Base-by-base conservation (phyloP, 345 rosid species). In the Ailanthus altissimus region DNA sequence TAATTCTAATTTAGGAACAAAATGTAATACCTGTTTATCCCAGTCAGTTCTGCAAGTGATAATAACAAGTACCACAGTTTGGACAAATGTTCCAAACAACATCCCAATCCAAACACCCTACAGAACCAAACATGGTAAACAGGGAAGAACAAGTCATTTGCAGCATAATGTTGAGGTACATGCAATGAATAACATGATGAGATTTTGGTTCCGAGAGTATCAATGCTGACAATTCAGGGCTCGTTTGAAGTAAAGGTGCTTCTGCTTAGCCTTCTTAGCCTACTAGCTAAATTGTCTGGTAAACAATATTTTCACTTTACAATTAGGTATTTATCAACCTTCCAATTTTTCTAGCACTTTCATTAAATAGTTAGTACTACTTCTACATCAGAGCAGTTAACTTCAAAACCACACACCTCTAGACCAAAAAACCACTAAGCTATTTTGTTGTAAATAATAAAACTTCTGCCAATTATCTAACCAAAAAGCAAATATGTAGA, bases 31-130 rank as follows among this genome's bases (percentile, higher is more conserved):
- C 93, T 90, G 93, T 45, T 90, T 88, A 16, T 93, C 94, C 98
- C 98, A 92, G 72, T 90, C 90, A 49, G 97, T 94, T 75, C 80
- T 85, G 69, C 64, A 73, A 51, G 92, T 92, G 67, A 90, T 86
- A 1, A 84, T 72, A 40, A 81, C 46, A n/a, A 94, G 89, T n/a
- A 82, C 84, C 8, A 90, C 12, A 26, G 97, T 92, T 81, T 94
- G 98, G 58, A 79, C 84, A 8, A 90, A 84, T 61, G 91, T 79
- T 65, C 95, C 97, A 8, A 93, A 59, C 75, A 92, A 75, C 98
- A 93, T 92, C 49, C 98, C 95, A 0, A 85, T 77, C 98, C 97
- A 91, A 67, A 93, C 90, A 67, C 98, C 95, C 98, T 90, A 50
- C 71, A 77, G 63, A 50, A 70, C 43, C 46, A n/a, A 42, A 18